Evolutionary conservation across 1,284 basidiomycete species (phyloP).

Genomic region (Leucoagaricus sp.): DNA sequence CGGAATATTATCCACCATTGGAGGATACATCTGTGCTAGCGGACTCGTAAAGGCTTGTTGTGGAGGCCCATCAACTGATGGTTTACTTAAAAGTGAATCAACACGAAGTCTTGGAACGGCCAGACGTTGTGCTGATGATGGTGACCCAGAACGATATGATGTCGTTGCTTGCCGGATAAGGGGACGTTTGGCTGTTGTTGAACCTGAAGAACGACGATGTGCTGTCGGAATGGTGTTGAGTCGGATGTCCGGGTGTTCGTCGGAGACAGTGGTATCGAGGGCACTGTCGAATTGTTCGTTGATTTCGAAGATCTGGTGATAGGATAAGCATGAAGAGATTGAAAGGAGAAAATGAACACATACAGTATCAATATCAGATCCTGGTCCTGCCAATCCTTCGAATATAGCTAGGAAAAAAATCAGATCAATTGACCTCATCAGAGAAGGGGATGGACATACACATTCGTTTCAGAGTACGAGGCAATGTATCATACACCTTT

Average conservation of each 20-base stretch:
- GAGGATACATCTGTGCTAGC: constrained; percentile 72
- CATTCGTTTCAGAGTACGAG: constrained; percentile 68
- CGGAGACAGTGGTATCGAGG: constrained; percentile 47
- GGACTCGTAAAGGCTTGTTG: constrained; percentile 53
- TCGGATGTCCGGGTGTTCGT: constrained; percentile 21
- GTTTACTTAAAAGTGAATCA: constrained; percentile 45
- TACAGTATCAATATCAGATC: constrained; percentile 75
- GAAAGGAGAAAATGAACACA: constrained; percentile 23
- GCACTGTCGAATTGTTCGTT: constrained; percentile 71
- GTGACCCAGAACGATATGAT: constrained; percentile 19
- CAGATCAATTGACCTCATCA: constrained; percentile 9
- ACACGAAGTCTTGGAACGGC: constrained; percentile 45
- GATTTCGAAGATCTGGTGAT: constrained; percentile 75
- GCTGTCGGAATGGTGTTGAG: constrained; percentile 19
- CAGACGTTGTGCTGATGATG: constrained; percentile 23
- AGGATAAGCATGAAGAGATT: background rate
- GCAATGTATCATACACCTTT: constrained; percentile 69
- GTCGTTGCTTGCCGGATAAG: too few relatives aligned
- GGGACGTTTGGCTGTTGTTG: constrained; percentile 14
- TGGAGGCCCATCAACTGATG: constrained; percentile 40
- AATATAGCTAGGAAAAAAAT: constrained; percentile 72
- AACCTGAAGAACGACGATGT: constrained; percentile 25
- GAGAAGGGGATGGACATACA: constrained; percentile 46
- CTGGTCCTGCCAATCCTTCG: constrained; percentile 75
- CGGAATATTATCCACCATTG: constrained; percentile 49